A percentile compares a stretch with the other conserved stretches of the same genome.
These are phyloP conservation scores for Aspergillus sp. DNA, from an alignment of 2,329 filamentous ascomycete genomes.

Conservation along the genomic window DNA sequence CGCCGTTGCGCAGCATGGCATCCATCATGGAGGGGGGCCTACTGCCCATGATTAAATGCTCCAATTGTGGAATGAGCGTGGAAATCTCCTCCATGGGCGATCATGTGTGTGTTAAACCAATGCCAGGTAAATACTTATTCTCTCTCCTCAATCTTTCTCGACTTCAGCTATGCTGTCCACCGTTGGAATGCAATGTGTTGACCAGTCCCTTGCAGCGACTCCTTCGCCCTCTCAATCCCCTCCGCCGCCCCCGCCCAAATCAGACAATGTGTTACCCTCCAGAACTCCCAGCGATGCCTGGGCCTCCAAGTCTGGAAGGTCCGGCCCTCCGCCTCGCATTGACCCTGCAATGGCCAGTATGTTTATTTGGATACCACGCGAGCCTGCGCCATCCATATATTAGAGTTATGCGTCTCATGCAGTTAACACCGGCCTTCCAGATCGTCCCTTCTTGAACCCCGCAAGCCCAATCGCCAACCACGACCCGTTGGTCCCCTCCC, in stretches of 20 bases:
- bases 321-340: slow-evolving; percentile 55
- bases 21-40: slow-evolving; percentile 62
- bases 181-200: slow-evolving; percentile 5
- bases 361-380: slow-evolving; percentile 30
- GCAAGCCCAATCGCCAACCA: slow-evolving; percentile 62
- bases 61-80: slow-evolving; percentile 73
- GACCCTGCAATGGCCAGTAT: slow-evolving; percentile 62
- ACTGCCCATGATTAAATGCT: slow-evolving; percentile 85
- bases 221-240: slow-evolving; percentile 20
- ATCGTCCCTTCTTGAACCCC: slow-evolving; percentile 49
- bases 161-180: neutral
- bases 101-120: slow-evolving; percentile 65
- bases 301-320: slow-evolving; percentile 46
- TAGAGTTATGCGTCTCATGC: neutral
- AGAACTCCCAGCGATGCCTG: slow-evolving; percentile 24
- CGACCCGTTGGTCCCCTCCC: slow-evolving; percentile 65
- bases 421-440: slow-evolving; percentile 26
- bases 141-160: neutral
- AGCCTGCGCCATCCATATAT: neutral
- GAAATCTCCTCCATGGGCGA: slow-evolving; percentile 86
- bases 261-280: slow-evolving; percentile 28
- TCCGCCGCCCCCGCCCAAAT: slow-evolving; percentile 33
- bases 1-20: slow-evolving; percentile 28
- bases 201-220: slow-evolving; percentile 8
- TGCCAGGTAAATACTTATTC: slow-evolving; percentile 35